A percentile compares a stretch with the other conserved stretches of the same genome.
Evolutionary conservation across 139 green algal species (phyloP).

Genomic region (Gonium pectorale): DNA sequence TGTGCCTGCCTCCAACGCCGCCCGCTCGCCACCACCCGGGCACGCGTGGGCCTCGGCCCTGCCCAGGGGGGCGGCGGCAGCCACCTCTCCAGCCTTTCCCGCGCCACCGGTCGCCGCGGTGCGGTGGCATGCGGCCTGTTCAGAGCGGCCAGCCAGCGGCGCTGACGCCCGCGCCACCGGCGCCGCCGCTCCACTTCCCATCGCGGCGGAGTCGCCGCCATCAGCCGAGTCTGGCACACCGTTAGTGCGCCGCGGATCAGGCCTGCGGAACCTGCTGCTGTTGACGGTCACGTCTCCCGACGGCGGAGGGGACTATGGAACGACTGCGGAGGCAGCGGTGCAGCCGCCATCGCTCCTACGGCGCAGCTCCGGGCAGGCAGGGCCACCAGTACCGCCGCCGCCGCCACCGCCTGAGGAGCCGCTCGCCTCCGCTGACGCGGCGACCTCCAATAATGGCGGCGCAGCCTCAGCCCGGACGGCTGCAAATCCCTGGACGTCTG

Average conservation of each 20-base stretch:
- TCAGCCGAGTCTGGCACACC: too few relatives aligned
- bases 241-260: neutral
- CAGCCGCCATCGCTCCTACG: too few relatives aligned
- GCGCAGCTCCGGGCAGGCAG: too few relatives aligned
- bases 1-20: neutral
- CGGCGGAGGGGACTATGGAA: neutral
- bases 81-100: neutral
- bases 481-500: neutral
- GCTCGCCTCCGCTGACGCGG: neutral
- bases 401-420: neutral
- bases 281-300: neutral
- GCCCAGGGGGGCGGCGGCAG: too few relatives aligned
- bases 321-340: neutral
- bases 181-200: neutral
- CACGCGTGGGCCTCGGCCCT: too few relatives aligned
- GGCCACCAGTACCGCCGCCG: too few relatives aligned
- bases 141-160: neutral
- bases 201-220: neutral
- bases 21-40: neutral
- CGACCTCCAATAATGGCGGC: neutral
- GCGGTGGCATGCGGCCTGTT: neutral
- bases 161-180: neutral
- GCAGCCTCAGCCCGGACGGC: neutral
- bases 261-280: conserved; percentile 5
- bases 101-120: neutral